These are phyloP conservation scores for Vanrija sp. DNA, from an alignment of 1,284 basidiomycete species.

Conservation along the genomic window DNA sequence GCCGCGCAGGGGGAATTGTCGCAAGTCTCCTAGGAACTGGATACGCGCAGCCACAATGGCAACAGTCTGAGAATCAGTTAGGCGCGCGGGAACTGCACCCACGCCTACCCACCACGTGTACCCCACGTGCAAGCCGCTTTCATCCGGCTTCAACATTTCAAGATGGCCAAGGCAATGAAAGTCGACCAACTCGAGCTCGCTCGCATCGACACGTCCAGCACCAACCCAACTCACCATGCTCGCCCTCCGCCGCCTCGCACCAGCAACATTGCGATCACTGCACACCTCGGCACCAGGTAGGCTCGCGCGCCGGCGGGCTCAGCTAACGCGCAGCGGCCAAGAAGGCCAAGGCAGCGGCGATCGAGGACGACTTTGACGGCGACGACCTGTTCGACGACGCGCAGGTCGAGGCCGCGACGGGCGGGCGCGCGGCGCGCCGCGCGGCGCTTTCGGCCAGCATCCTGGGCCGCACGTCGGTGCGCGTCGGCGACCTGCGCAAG, in stretches of 20 bases:
- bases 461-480: slow-evolving; percentile 1
- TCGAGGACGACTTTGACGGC: slow-evolving; percentile 4
- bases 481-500: slow-evolving; percentile 17
- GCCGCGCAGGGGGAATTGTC: too few relatives aligned
- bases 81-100: not conserved
- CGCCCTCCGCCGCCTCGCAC: slow-evolving; percentile 14
- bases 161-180: not conserved
- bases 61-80: not conserved
- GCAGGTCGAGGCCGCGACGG: not conserved
- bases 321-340: not conserved
- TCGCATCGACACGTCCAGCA: too few relatives aligned
- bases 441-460: slow-evolving; percentile 1
- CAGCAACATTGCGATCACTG: slow-evolving; percentile 7
- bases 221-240: slow-evolving; percentile 10
- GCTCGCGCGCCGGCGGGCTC: not conserved
- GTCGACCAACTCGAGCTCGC: too few relatives aligned
- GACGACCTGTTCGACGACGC: slow-evolving; percentile 14
- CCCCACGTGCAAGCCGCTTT: not conserved
- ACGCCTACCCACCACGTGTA: not conserved
- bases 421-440: slow-evolving; percentile 8
- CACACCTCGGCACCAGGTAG: slow-evolving; percentile 11
- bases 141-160: not conserved
- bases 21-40: too few relatives aligned
- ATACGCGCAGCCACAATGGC: too few relatives aligned
- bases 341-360: slow-evolving; percentile 9